phyloP scores from a whole-genome alignment of 2,329 filamentous ascomycete genomes.

The Pseudogymnoascus sp. region DNA sequence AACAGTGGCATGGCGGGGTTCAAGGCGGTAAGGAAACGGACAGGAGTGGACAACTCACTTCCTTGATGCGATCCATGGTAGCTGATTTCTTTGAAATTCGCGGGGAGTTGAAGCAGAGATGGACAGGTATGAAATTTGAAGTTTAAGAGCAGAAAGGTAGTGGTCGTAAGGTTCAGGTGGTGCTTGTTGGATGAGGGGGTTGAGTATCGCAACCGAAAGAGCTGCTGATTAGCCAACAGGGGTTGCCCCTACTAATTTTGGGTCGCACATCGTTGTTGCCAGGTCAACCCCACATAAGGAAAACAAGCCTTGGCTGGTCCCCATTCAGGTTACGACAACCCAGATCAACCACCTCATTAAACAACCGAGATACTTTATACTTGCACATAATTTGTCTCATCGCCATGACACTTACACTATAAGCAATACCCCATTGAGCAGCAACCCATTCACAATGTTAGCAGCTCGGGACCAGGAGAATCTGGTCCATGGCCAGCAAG shows the following conservation, averaged over 20 bases:
- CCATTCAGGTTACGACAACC: conserved; percentile 5
- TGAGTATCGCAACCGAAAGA: conserved; percentile 6
- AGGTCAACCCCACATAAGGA: conserved; percentile 3
- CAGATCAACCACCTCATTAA: conserved; percentile 8
- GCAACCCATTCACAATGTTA: conserved; percentile 50
- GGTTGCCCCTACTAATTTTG: conserved; percentile 10
- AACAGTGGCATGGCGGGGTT: background rate
- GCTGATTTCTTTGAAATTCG: conserved; percentile 17
- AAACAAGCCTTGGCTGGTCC: conserved; percentile 8
- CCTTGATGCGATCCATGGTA: conserved; percentile 83
- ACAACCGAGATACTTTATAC: conserved; percentile 6
- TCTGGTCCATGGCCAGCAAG: conserved; percentile 66
- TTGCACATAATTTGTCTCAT: background rate
- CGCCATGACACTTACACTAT: conserved; percentile 1
- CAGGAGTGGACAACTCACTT: conserved; percentile 50
- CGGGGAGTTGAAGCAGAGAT: conserved; percentile 11
- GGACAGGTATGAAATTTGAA: conserved; percentile 3
- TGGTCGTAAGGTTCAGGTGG: conserved; percentile 4
- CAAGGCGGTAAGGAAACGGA: conserved; percentile 3
- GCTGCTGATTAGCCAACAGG: conserved; percentile 10
- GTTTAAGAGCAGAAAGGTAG: background rate
- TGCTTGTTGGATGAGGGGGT: conserved; percentile 8
- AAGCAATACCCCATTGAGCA: background rate
- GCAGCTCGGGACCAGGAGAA: conserved; percentile 84
- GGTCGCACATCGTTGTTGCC: background rate